phyloP scores from a whole-genome alignment of 2,329 filamentous ascomycete genomes.

The Leptodontidium sp. region DNA sequence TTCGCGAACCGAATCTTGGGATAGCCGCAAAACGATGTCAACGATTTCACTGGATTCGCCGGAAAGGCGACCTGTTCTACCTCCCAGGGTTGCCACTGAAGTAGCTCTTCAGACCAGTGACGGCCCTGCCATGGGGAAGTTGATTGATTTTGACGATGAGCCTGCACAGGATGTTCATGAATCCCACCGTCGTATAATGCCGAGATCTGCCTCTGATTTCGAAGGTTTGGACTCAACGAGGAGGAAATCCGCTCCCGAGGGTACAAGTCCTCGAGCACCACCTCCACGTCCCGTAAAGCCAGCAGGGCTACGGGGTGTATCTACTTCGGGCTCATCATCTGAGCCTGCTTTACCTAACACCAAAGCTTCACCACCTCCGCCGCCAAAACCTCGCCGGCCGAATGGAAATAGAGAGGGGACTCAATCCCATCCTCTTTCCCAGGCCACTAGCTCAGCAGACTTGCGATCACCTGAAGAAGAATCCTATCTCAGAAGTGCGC shows the following conservation, averaged over 20 bases:
- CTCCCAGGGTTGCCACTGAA: conserved; percentile 40
- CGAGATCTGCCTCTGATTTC: conserved; percentile 42
- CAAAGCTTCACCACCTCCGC: conserved; percentile 50
- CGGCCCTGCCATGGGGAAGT: conserved; percentile 57
- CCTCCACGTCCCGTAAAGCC: conserved; percentile 68
- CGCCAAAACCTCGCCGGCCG: conserved; percentile 40
- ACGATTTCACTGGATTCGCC: conserved; percentile 30
- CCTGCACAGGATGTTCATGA: conserved; percentile 52
- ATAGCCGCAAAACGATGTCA: conserved; percentile 33
- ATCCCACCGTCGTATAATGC: conserved; percentile 42
- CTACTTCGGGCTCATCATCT: conserved; percentile 38
- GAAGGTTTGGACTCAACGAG: conserved; percentile 43
- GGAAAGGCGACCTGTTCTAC: conserved; percentile 41
- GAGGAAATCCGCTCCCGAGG: conserved; percentile 40
- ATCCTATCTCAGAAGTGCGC: conserved; percentile 43
- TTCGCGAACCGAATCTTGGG: conserved; percentile 32
- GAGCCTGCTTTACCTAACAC: conserved; percentile 52
- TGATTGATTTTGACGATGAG: conserved; percentile 69
- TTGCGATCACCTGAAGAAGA: conserved; percentile 36
- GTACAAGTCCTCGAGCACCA: conserved; percentile 45
- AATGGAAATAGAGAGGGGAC: conserved; percentile 22
- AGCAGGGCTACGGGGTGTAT: conserved; percentile 57
- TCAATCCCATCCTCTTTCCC: conserved; percentile 40
- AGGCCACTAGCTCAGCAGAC: conserved; percentile 42
- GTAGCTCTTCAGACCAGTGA: conserved; percentile 45